A percentile compares a stretch with the other conserved stretches of the same genome.
phyloP scores from a whole-genome alignment of 345 rosid genomes.

The Orychophragmus violaceus region DNA sequence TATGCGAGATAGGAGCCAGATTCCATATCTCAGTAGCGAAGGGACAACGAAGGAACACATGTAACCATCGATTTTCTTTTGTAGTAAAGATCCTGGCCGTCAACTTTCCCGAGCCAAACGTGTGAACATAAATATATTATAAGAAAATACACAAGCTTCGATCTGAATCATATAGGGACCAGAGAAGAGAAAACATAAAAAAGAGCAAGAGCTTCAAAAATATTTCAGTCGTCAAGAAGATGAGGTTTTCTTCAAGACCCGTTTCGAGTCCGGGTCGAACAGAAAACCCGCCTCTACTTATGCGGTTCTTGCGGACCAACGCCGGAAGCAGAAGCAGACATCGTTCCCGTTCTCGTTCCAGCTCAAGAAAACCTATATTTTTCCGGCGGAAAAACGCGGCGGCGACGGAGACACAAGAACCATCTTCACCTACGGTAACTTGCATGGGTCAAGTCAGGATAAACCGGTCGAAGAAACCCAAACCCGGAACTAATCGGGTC shows the following conservation, averaged over 20 bases:
- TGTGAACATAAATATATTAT: conserved; percentile 19
- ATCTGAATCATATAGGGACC: conserved; percentile 29
- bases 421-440: conserved; percentile 87
- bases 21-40: too few relatives aligned
- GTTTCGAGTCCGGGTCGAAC: conserved; percentile 86
- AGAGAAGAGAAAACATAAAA: background rate
- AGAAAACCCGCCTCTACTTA: conserved; percentile 79
- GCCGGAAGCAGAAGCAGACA: conserved; percentile 69
- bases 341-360: conserved; percentile 12
- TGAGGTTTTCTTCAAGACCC: conserved; percentile 67
- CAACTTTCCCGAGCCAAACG: conserved; percentile 28
- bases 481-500: conserved; percentile 12
- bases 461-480: conserved; percentile 47
- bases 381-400: conserved; percentile 42
- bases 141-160: conserved; percentile 4
- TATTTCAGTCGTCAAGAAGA: conserved; percentile 7
- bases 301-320: conserved; percentile 73
- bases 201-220: conserved; percentile 7
- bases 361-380: conserved; percentile 59
- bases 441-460: conserved; percentile 96
- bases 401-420: conserved; percentile 69
- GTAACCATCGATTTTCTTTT: too few relatives aligned
- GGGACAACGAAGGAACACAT: too few relatives aligned
- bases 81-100: conserved; percentile 25
- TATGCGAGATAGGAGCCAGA: too few relatives aligned